Conservation (phyloP, 2,329 filamentous ascomycete species). For the Didymella exigua region DNA sequence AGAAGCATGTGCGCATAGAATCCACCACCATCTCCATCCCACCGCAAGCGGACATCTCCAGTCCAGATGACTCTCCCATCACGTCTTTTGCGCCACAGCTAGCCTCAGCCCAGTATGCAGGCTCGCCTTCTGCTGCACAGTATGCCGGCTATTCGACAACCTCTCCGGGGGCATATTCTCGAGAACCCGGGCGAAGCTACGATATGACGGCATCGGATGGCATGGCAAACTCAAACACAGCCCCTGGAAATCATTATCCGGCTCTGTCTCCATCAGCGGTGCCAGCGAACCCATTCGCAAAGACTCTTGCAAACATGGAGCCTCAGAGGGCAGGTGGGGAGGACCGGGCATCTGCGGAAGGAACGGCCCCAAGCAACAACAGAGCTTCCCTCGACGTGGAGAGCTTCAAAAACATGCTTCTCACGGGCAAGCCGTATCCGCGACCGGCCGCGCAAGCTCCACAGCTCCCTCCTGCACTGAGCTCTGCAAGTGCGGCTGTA, state of each 20-base stretch:
- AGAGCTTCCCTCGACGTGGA: conserved; percentile 71
- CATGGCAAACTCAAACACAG: conserved; percentile 30
- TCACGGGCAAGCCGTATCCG: conserved; percentile 69
- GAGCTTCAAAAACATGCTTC: conserved; percentile 74
- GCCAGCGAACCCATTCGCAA: conserved; percentile 47
- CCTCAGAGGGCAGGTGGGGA: conserved; percentile 31
- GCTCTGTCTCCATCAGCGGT: conserved; percentile 26
- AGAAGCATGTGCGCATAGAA: conserved; percentile 65
- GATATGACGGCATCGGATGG: conserved; percentile 33
- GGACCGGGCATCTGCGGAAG: conserved; percentile 37
- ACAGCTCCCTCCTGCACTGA: conserved; percentile 31
- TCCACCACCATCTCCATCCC: conserved; percentile 48
- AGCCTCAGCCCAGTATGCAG: conserved; percentile 21
- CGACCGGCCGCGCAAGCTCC: conserved; percentile 34
- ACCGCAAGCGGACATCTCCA: conserved; percentile 40
- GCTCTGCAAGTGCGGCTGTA: conserved; percentile 28
- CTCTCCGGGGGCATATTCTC: conserved; percentile 20
- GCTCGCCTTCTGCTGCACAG: conserved; percentile 23
- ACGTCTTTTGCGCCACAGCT: conserved; percentile 25
- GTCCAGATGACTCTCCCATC: conserved; percentile 26
- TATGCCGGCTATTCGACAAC: conserved; percentile 29
- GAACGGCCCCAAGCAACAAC: conserved; percentile 28
- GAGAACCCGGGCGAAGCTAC: conserved; percentile 29
- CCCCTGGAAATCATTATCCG: conserved; percentile 20
- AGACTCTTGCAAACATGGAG: conserved; percentile 48